Evolutionary conservation across 495 filamentous ascomycete species (phyloP).

Genomic region (Aspergillus saccharolyticus): DNA sequence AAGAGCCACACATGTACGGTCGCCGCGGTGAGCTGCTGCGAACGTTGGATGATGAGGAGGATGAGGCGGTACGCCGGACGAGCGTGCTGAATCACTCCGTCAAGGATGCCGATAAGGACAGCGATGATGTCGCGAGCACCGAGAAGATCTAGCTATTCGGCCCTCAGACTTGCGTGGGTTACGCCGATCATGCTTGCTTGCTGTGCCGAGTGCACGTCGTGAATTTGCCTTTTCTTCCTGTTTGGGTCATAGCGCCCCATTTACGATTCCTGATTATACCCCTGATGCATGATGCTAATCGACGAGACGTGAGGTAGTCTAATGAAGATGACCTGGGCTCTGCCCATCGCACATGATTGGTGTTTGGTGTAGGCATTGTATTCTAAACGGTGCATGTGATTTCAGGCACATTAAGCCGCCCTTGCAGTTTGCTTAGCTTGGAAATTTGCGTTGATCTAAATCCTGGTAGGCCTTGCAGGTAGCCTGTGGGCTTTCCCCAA

Average conservation of each 20-base stretch:
- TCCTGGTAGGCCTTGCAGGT: too few species aligned
- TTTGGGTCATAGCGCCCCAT: background rate
- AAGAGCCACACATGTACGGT: slow-evolving; percentile 64
- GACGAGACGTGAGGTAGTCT: background rate
- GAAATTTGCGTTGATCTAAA: too few species aligned
- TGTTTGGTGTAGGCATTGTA: background rate
- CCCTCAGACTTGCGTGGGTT: background rate
- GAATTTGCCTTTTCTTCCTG: background rate
- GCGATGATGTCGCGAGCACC: slow-evolving; percentile 28
- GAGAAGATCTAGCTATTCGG: slow-evolving; percentile 16
- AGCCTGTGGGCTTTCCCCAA: too few species aligned
- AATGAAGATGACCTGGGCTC: background rate
- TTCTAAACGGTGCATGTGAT: background rate
- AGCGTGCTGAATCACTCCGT: slow-evolving; percentile 26
- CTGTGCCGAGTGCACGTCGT: background rate
- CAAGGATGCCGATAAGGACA: slow-evolving; percentile 28
- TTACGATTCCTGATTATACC: background rate
- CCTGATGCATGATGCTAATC: background rate
- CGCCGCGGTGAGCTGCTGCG: slow-evolving; percentile 61
- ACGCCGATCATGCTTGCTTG: background rate
- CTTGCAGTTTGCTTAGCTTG: too few species aligned
- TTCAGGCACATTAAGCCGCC: too few species aligned
- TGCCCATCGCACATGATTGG: background rate
- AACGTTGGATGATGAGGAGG: slow-evolving; percentile 32
- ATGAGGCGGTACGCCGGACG: slow-evolving; percentile 32